Conservation (phyloP, 768 basidiomycete species). For the Leccinum aurantiacum region DNA sequence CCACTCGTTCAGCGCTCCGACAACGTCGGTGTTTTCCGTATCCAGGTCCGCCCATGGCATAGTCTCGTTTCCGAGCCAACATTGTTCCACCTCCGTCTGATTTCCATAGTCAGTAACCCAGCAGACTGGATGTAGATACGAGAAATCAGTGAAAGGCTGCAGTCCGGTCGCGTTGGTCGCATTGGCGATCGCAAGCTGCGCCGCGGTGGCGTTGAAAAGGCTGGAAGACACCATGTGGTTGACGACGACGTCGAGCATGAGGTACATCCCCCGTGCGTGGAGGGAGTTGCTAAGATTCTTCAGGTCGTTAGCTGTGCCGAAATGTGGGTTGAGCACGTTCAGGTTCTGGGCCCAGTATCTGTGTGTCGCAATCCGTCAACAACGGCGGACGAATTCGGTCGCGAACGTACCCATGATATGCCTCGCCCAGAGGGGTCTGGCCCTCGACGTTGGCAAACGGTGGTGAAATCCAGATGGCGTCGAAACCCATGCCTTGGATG, state of each 20-base stretch:
- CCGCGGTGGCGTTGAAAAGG: constrained; percentile 26
- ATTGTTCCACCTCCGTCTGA: constrained; percentile 51
- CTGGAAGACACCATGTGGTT: constrained; percentile 53
- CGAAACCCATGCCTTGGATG: constrained; percentile 62
- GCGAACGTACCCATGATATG: constrained; percentile 51
- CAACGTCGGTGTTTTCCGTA: constrained; percentile 50
- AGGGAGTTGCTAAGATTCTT: constrained; percentile 46
- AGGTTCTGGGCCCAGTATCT: constrained; percentile 56
- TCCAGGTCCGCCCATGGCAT: constrained; percentile 59
- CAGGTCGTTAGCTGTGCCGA: constrained; percentile 52
- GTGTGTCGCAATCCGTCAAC: background rate
- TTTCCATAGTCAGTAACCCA: constrained; percentile 44
- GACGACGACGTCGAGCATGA: constrained; percentile 64
- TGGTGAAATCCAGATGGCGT: constrained; percentile 60
- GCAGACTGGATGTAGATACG: constrained; percentile 41
- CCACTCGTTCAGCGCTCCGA: constrained; percentile 47
- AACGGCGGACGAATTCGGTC: background rate
- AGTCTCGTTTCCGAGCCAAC: constrained; percentile 57
- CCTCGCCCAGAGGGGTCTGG: constrained; percentile 49
- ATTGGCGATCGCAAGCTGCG: constrained; percentile 18
- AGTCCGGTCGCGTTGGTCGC: constrained; percentile 23
- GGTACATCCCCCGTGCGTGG: constrained; percentile 53
- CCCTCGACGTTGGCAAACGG: constrained; percentile 50
- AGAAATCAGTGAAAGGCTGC: constrained; percentile 34
- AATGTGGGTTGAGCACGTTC: constrained; percentile 49